Conservation (phyloP, 2,329 filamentous ascomycete species). For the Colletotrichum orbiculare region DNA sequence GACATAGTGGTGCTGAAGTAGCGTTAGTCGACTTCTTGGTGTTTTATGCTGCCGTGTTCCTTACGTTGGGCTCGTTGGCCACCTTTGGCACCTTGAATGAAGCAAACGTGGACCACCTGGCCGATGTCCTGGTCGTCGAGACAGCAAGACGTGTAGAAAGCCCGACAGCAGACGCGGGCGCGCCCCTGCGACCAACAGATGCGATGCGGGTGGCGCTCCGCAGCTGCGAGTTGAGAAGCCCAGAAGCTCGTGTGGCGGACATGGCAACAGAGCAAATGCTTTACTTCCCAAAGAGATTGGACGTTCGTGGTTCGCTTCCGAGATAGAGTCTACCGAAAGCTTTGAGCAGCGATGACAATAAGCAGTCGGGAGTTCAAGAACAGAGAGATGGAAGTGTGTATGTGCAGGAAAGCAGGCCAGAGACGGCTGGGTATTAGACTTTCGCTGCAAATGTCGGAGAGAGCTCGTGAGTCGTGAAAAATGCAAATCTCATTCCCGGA, state of each 20-base stretch:
- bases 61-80: slow-evolving; percentile 94
- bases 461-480: slow-evolving; percentile 24
- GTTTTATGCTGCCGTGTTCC: slow-evolving; percentile 44
- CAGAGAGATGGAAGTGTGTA: background rate
- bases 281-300: too few relatives aligned
- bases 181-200: slow-evolving; percentile 18
- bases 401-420: background rate
- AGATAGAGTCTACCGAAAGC: too few relatives aligned
- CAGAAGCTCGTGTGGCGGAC: slow-evolving; percentile 33
- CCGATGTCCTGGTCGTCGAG: slow-evolving; percentile 43
- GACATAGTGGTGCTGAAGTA: slow-evolving; percentile 81
- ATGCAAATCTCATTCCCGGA: slow-evolving; percentile 18
- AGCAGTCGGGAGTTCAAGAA: slow-evolving; percentile 6
- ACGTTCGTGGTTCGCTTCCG: too few relatives aligned
- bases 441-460: slow-evolving; percentile 14
- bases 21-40: slow-evolving; percentile 48
- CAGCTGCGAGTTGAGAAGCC: slow-evolving; percentile 34
- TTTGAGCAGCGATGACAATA: background rate
- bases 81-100: slow-evolving; percentile 89
- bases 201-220: slow-evolving; percentile 30
- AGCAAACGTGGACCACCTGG: slow-evolving; percentile 71
- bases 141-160: slow-evolving; percentile 16
- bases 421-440: slow-evolving; percentile 25
- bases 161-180: slow-evolving; percentile 1
- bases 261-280: slow-evolving; percentile 9